phyloP scores from a whole-genome alignment of 2,329 filamentous ascomycete species.

The Drechslerella coelobrocha region DNA sequence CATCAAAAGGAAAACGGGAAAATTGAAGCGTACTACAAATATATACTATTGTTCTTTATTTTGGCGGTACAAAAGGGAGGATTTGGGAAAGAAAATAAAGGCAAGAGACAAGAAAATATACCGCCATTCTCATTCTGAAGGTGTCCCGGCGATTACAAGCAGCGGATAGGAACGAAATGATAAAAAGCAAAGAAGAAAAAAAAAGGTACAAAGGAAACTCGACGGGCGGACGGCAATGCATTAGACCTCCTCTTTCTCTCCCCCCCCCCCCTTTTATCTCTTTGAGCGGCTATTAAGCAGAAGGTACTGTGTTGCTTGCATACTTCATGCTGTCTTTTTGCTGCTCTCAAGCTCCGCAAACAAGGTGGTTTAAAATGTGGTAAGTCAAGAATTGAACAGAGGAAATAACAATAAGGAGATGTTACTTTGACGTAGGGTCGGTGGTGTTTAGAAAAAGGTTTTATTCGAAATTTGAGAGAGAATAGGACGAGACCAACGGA shows the following conservation, averaged over 20 bases:
- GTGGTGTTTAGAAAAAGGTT: conserved; percentile 13
- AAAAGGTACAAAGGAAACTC: conserved; percentile 46
- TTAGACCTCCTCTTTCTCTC: conserved; percentile 29
- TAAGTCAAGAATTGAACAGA: conserved; percentile 39
- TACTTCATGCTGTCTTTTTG: conserved; percentile 12
- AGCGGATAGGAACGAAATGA: no score
- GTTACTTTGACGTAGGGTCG: conserved; percentile 47
- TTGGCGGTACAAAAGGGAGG: conserved; percentile 28
- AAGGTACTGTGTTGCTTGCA: conserved; percentile 20
- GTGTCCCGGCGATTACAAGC: background rate
- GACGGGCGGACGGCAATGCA: conserved; percentile 32
- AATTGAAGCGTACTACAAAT: conserved; percentile 47
- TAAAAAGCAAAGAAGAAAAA: conserved; percentile 15
- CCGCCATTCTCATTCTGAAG: conserved; percentile 1
- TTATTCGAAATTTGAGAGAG: background rate
- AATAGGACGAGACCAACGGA: no score
- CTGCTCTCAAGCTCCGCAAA: conserved; percentile 32
- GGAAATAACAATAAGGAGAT: conserved; percentile 39
- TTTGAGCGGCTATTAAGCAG: conserved; percentile 15
- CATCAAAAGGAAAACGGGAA: conserved; percentile 34
- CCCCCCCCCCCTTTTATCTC: conserved; percentile 20
- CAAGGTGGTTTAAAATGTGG: conserved; percentile 19
- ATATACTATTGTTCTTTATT: conserved; percentile 49
- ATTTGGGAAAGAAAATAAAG: background rate
- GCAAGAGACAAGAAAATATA: conserved; percentile 39